A percentile compares a stretch with the other conserved stretches of the same genome.
These are phyloP conservation scores for Scortechinia acanthostroma DNA, from an alignment of 2,329 filamentous ascomycete species.

Conservation along the genomic window DNA sequence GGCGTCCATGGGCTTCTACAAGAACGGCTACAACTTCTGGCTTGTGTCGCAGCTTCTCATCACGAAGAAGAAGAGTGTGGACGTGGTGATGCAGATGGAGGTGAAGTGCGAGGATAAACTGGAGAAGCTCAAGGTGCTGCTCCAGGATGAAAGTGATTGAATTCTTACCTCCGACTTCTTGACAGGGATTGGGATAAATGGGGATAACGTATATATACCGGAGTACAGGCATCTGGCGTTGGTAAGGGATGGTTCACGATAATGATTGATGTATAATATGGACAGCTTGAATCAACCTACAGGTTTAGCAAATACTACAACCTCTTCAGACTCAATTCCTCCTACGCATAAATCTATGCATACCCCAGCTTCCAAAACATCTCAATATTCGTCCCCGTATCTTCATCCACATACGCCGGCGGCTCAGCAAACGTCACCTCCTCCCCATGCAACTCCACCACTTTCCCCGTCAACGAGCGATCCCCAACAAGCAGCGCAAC, in stretches of 20 bases:
- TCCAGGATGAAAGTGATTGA: constrained; percentile 23
- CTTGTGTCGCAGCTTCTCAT: constrained; percentile 28
- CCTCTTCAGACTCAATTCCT: no score
- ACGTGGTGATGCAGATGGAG: constrained; percentile 30
- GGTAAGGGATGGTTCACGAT: no score
- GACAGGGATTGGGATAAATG: no score
- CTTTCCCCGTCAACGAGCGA: constrained; percentile 27
- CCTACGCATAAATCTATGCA: constrained; percentile 18
- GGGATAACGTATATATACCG: no score
- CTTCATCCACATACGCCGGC: constrained; percentile 36
- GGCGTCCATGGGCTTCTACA: constrained; percentile 28
- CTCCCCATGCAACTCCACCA: constrained; percentile 42
- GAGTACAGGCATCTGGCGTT: no score
- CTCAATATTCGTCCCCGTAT: constrained; percentile 34
- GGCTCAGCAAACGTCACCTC: constrained; percentile 34
- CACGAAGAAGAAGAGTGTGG: constrained; percentile 28
- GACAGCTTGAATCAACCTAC: no score
- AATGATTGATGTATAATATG: no score
- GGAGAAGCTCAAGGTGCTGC: constrained; percentile 25
- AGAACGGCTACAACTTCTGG: constrained; percentile 30
- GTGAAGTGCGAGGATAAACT: constrained; percentile 32
- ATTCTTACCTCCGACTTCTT: no score
- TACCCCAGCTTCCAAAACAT: constrained; percentile 36
- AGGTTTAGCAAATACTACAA: no score
- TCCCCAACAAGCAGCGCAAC: constrained; percentile 31